Conservation (phyloP, 2,329 filamentous ascomycete species). For the Hirsutella rhossiliensis region DNA sequence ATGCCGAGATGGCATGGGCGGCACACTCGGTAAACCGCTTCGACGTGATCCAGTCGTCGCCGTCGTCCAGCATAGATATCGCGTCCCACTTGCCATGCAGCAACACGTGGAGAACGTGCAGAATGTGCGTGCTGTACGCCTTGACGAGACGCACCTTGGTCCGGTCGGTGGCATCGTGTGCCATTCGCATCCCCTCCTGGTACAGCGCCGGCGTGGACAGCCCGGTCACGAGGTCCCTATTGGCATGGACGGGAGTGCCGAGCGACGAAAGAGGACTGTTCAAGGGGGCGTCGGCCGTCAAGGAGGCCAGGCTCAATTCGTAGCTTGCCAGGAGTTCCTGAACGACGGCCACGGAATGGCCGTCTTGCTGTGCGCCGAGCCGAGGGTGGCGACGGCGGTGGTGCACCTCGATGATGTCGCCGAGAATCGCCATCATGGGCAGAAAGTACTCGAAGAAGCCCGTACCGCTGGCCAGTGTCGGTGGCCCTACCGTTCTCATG, state of each 20-base stretch:
- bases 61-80: conserved; percentile 34
- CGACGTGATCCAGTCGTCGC: conserved; percentile 35
- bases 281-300: conserved; percentile 4
- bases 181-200: background rate
- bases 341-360: conserved; percentile 20
- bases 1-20: conserved; percentile 32
- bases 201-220: conserved; percentile 4
- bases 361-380: conserved; percentile 23
- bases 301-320: conserved; percentile 22
- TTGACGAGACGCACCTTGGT: conserved; percentile 26
- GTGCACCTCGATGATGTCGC: conserved; percentile 35
- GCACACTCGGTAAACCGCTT: conserved; percentile 31
- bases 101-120: conserved; percentile 35
- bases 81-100: conserved; percentile 37
- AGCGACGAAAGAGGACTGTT: background rate
- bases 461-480: conserved; percentile 24
- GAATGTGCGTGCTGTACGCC: conserved; percentile 34
- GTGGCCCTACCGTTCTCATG: conserved; percentile 22
- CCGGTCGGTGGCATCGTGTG: conserved; percentile 11
- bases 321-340: conserved; percentile 23
- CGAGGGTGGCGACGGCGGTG: conserved; percentile 29
- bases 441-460: conserved; percentile 38
- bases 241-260: conserved; percentile 1
- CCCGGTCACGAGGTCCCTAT: conserved; percentile 5
- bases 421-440: conserved; percentile 34